phyloP scores from a whole-genome alignment of 768 basidiomycete genomes.

The Phaffia australis region DNA sequence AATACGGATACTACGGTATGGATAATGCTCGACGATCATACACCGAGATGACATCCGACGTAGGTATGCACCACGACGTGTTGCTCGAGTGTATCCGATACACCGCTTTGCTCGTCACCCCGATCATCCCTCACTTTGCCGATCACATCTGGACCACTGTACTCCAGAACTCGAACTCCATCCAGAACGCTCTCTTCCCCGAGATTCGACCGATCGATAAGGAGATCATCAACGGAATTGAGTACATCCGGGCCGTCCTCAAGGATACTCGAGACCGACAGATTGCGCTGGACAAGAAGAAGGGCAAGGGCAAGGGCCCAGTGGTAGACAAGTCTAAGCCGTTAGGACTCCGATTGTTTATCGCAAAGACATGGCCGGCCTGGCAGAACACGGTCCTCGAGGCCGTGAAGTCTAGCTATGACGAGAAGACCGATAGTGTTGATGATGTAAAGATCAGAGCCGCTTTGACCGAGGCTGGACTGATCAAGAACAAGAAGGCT shows the following conservation, averaged over 20 bases:
- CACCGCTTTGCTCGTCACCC: slow-evolving; percentile 67
- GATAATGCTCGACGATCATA: slow-evolving; percentile 91
- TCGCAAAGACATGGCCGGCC: slow-evolving; percentile 77
- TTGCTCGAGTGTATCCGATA: slow-evolving; percentile 72
- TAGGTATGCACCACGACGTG: slow-evolving; percentile 84
- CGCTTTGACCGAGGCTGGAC: slow-evolving; percentile 54
- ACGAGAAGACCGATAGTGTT: slow-evolving; percentile 50
- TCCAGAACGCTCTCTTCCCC: slow-evolving; percentile 80
- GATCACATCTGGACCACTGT: slow-evolving; percentile 78
- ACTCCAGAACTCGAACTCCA: slow-evolving; percentile 59
- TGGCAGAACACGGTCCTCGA: slow-evolving; percentile 84
- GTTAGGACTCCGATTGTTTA: slow-evolving; percentile 77
- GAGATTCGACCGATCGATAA: slow-evolving; percentile 54
- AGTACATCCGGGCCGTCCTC: slow-evolving; percentile 81
- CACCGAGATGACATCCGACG: slow-evolving; percentile 73
- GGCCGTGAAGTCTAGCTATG: slow-evolving; percentile 55
- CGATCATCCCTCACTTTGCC: slow-evolving; percentile 85
- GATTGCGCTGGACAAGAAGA: slow-evolving; percentile 60
- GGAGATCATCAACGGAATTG: slow-evolving; percentile 56
- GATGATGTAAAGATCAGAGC: slow-evolving; percentile 72
- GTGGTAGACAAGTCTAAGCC: slow-evolving; percentile 56
- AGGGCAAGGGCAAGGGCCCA: slow-evolving; percentile 55
- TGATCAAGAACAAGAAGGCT: slow-evolving; percentile 88
- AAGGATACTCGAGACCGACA: slow-evolving; percentile 88
- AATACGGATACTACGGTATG: slow-evolving; percentile 90